phyloP scores from a whole-genome alignment of 1,284 basidiomycete genomes.

The Moniliella sp. region DNA sequence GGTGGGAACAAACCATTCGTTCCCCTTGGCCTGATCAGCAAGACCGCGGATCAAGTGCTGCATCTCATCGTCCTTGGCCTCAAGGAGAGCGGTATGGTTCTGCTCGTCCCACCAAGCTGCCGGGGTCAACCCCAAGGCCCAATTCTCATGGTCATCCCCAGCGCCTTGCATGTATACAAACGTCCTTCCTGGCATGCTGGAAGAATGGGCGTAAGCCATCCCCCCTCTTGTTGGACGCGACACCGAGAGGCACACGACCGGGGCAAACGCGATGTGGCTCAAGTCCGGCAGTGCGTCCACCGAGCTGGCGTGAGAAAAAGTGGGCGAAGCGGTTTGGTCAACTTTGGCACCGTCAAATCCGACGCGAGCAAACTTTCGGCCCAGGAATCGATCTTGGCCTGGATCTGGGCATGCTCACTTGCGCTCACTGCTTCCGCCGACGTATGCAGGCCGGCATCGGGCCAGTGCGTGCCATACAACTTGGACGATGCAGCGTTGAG shows the following conservation, averaged over 20 bases:
- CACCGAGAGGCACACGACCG: constrained; percentile 1
- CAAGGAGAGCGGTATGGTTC: neutral
- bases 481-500: constrained; percentile 50
- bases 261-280: neutral
- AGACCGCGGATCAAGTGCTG: constrained; percentile 39
- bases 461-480: neutral
- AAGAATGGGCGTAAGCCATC: neutral
- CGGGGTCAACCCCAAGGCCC: constrained; percentile 58
- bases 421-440: constrained; percentile 39
- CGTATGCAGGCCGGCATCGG: constrained; percentile 38
- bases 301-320: constrained; percentile 40
- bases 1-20: neutral
- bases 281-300: constrained; percentile 1
- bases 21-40: constrained; percentile 17
- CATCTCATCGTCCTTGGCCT: constrained; percentile 37
- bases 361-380: constrained; percentile 42
- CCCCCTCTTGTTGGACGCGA: constrained; percentile 1
- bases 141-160: constrained; percentile 68
- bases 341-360: constrained; percentile 21
- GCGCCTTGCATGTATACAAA: constrained; percentile 67
- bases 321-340: constrained; percentile 44
- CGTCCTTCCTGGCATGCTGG: too few species aligned
- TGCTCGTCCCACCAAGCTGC: constrained; percentile 45
- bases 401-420: constrained; percentile 52
- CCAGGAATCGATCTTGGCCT: constrained; percentile 45